A percentile compares a stretch with the other conserved stretches of the same genome.
phyloP scores from a whole-genome alignment of 2,329 filamentous ascomycete species.

The Stagonosporopsis tanaceti region DNA sequence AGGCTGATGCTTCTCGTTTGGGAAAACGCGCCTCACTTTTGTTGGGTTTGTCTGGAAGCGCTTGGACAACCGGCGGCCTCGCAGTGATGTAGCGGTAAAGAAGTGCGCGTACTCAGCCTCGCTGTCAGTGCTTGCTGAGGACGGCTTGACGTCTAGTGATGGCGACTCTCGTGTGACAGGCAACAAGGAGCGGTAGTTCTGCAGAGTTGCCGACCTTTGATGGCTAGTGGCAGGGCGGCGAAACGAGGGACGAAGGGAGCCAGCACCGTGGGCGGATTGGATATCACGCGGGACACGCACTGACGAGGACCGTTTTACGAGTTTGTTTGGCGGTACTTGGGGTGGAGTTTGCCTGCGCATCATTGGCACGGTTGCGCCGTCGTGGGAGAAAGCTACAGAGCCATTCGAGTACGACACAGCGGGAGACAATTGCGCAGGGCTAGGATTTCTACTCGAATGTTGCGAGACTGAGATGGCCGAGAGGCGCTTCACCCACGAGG shows the following conservation, averaged over 20 bases:
- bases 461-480: conserved; percentile 72
- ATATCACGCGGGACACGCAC: conserved; percentile 56
- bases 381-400: conserved; percentile 55
- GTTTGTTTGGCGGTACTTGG: conserved; percentile 71
- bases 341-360: conserved; percentile 54
- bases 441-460: conserved; percentile 70
- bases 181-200: conserved; percentile 57
- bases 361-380: conserved; percentile 70
- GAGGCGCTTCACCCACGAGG: conserved; percentile 76
- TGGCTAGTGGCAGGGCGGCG: conserved; percentile 81
- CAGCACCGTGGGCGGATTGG: conserved; percentile 59
- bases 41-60: conserved; percentile 51
- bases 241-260: conserved; percentile 70
- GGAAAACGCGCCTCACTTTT: conserved; percentile 55
- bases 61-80: conserved; percentile 50
- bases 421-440: conserved; percentile 70
- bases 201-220: conserved; percentile 75
- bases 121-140: conserved; percentile 32
- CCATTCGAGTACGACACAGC: conserved; percentile 72
- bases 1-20: conserved; percentile 54
- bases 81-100: conserved; percentile 48
- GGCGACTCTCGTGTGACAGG: conserved; percentile 38
- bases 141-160: conserved; percentile 29
- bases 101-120: conserved; percentile 48
- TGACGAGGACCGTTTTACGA: conserved; percentile 76